phyloP scores from a whole-genome alignment of 495 filamentous ascomycete species.

The Daldinia loculata region DNA sequence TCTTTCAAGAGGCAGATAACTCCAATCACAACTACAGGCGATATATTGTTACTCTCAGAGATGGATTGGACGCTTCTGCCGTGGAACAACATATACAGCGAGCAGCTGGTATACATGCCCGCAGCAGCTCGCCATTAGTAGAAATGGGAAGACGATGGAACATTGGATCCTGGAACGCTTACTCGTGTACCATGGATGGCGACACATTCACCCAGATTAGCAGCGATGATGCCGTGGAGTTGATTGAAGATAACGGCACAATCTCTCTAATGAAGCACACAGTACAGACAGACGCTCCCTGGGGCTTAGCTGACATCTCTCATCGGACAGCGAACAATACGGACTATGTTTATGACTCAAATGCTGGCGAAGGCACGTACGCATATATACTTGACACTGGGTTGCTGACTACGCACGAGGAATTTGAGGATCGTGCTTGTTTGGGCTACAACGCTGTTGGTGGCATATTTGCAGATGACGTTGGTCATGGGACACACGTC shows the following conservation, averaged over 20 bases:
- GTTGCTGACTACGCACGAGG: slow-evolving; percentile 58
- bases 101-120: slow-evolving; percentile 42
- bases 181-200: slow-evolving; percentile 51
- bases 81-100: slow-evolving; percentile 50
- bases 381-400: slow-evolving; percentile 68
- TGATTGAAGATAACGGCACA: slow-evolving; percentile 35
- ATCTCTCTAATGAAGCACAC: slow-evolving; percentile 41
- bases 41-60: slow-evolving; percentile 64
- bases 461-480: slow-evolving; percentile 52
- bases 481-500: slow-evolving; percentile 73
- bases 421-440: slow-evolving; percentile 63
- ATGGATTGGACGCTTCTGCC: slow-evolving; percentile 47
- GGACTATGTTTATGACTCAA: slow-evolving; percentile 65
- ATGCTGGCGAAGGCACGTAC: slow-evolving; percentile 62
- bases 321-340: slow-evolving; percentile 55
- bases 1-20: slow-evolving; percentile 12
- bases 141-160: slow-evolving; percentile 49
- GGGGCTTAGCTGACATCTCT: slow-evolving; percentile 67
- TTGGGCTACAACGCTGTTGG: slow-evolving; percentile 64
- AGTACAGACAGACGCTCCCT: slow-evolving; percentile 60
- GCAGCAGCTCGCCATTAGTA: slow-evolving; percentile 46
- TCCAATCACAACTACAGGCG: slow-evolving; percentile 48
- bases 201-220: slow-evolving; percentile 49
- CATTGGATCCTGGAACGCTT: slow-evolving; percentile 52
- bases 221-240: slow-evolving; percentile 49